A percentile compares a stretch with the other conserved stretches of the same genome.
Evolutionary conservation across 2,329 filamentous ascomycete species (phyloP).

Genomic region (Apiospora rasikravindrae): DNA sequence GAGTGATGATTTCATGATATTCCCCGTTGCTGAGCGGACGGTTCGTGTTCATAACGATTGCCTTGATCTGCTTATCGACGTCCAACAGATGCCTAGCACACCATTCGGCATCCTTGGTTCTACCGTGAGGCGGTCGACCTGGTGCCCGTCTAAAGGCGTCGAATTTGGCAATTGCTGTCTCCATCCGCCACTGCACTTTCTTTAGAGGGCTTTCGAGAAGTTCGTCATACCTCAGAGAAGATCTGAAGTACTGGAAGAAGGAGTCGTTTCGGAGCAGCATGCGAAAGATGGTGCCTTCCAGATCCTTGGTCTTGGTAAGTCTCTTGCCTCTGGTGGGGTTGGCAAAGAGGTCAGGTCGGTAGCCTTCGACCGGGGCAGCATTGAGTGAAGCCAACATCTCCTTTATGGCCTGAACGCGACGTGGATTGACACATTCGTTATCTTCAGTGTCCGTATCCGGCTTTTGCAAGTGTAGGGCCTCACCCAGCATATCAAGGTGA

Average conservation of each 20-base stretch:
- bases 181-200: constrained; percentile 53
- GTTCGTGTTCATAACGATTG: constrained; percentile 46
- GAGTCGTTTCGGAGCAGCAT: constrained; percentile 60
- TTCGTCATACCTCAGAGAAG: constrained; percentile 50
- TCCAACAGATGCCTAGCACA: constrained; percentile 53
- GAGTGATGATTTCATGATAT: constrained; percentile 51
- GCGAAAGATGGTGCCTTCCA: constrained; percentile 57
- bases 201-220: constrained; percentile 51
- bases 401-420: constrained; percentile 54
- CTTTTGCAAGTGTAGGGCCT: constrained; percentile 56
- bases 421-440: constrained; percentile 35
- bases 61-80: constrained; percentile 49
- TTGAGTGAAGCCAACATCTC: constrained; percentile 57
- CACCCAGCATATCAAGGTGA: constrained; percentile 57
- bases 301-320: constrained; percentile 50
- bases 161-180: constrained; percentile 52
- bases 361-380: constrained; percentile 45
- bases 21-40: constrained; percentile 45
- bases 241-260: constrained; percentile 59
- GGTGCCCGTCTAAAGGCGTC: constrained; percentile 37
- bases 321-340: constrained; percentile 36
- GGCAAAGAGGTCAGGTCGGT: constrained; percentile 53
- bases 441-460: constrained; percentile 37
- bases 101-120: constrained; percentile 52
- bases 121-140: constrained; percentile 20